These are phyloP conservation scores for Podospora sp. DNA, from an alignment of 495 filamentous ascomycete species.

Conservation along the genomic window DNA sequence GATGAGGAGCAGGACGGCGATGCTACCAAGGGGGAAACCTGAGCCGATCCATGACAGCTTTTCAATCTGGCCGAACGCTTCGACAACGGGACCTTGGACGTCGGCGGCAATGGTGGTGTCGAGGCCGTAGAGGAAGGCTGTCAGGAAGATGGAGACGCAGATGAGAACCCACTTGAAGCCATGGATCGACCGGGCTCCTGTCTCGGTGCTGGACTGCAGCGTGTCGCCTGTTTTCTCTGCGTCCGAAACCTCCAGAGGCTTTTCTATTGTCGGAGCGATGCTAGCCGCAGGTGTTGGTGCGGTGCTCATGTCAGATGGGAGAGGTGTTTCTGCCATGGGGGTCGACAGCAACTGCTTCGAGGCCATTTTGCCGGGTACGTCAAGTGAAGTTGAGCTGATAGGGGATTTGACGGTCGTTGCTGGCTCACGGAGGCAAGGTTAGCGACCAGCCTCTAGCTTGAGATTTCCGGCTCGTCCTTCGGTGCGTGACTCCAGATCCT, in stretches of 20 bases:
- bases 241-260: constrained; percentile 13
- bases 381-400: neutral
- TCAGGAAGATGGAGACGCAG: constrained; percentile 49
- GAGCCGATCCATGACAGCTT: constrained; percentile 61
- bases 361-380: neutral
- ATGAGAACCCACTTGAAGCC: constrained; percentile 47
- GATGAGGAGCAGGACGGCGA: constrained; percentile 51
- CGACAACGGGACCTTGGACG: constrained; percentile 57
- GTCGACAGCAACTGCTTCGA: neutral
- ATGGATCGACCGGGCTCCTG: constrained; percentile 2
- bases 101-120: constrained; percentile 67
- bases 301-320: constrained; percentile 20
- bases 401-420: no score
- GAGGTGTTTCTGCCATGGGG: neutral
- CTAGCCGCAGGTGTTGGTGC: constrained; percentile 22
- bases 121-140: constrained; percentile 57
- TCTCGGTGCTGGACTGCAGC: neutral
- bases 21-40: constrained; percentile 55
- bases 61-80: constrained; percentile 51
- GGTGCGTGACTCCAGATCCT: no score
- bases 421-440: no score
- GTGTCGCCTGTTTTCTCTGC: constrained; percentile 15
- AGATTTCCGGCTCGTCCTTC: no score
- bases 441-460: no score
- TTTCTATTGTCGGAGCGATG: constrained; percentile 20